Evolutionary conservation across 2,329 filamentous ascomycete species (phyloP).

Genomic region (Dactylonectria estremocensis): DNA sequence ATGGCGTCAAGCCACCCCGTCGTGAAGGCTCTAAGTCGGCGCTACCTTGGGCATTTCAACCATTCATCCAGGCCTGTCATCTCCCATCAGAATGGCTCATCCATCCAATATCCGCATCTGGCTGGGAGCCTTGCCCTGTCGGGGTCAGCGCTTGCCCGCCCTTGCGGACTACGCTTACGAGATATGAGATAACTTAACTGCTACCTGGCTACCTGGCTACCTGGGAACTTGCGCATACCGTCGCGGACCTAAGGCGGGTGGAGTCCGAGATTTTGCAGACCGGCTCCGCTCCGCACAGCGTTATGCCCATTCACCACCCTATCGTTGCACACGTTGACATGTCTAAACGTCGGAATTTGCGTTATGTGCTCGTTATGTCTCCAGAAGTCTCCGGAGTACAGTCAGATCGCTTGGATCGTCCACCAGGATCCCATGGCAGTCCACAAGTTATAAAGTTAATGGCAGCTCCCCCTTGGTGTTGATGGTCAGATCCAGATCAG

Average conservation of each 20-base stretch:
- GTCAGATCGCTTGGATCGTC: conserved; percentile 24
- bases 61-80: conserved; percentile 21
- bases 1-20: conserved; percentile 29
- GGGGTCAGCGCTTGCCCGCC: conserved; percentile 40
- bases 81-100: conserved; percentile 32
- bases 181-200: conserved; percentile 27
- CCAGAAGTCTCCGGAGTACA: conserved; percentile 39
- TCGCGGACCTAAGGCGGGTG: conserved; percentile 42
- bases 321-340: conserved; percentile 17
- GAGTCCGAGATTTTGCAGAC: conserved; percentile 39
- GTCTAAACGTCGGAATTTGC: conserved; percentile 41
- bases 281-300: conserved; percentile 34
- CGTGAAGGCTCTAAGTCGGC: conserved; percentile 13
- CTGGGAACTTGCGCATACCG: neutral
- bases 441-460: conserved; percentile 40
- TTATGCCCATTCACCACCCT: conserved; percentile 41
- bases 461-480: conserved; percentile 26
- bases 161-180: conserved; percentile 45
- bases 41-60: neutral
- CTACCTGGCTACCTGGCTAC: too few species aligned
- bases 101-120: conserved; percentile 34
- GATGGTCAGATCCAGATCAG: conserved; percentile 26
- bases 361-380: conserved; percentile 37
- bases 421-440: conserved; percentile 8
- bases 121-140: conserved; percentile 30